These are phyloP conservation scores for Cyberlindnera mrakii DNA, from an alignment of 805 yeast genomes.

Conservation along the genomic window DNA sequence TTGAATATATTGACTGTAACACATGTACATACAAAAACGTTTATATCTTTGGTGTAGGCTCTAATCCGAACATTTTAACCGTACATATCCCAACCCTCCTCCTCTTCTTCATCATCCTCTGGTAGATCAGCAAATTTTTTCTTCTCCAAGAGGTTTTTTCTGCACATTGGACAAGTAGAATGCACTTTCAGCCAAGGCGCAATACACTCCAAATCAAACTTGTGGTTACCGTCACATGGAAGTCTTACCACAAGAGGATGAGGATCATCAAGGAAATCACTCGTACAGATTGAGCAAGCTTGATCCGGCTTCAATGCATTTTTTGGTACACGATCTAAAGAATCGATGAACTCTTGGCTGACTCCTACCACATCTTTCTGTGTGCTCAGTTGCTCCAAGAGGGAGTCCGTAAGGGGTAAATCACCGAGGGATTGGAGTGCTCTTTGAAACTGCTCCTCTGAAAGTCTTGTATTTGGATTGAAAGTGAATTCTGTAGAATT, in stretches of 20 bases:
- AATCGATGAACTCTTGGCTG: constrained; percentile 63
- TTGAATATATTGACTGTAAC: background rate
- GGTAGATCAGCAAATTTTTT: constrained; percentile 28
- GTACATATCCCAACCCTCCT: constrained; percentile 75
- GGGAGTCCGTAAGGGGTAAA: constrained; percentile 19
- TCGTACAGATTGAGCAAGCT: constrained; percentile 82
- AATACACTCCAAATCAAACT: constrained; percentile 84
- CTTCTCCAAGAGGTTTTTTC: constrained; percentile 59
- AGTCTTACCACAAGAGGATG: constrained; percentile 76
- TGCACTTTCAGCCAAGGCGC: constrained; percentile 80
- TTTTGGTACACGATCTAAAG: constrained; percentile 63
- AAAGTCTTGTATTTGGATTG: constrained; percentile 9
- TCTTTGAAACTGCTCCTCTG: constrained; percentile 10
- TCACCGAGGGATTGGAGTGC: constrained; percentile 16
- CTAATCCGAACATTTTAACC: constrained; percentile 34
- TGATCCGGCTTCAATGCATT: constrained; percentile 40
- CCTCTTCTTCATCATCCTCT: constrained; percentile 39
- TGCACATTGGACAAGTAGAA: constrained; percentile 80
- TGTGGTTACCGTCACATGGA: constrained; percentile 60
- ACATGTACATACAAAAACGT: constrained; percentile 8
- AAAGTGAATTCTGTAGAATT: constrained; percentile 8
- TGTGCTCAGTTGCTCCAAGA: constrained; percentile 19
- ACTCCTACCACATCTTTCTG: constrained; percentile 42
- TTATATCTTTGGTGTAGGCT: background rate
- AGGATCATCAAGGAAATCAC: constrained; percentile 60